These are phyloP conservation scores for Solanum gracilifrons DNA, from an alignment of 257 asterid species.

Conservation along the genomic window DNA sequence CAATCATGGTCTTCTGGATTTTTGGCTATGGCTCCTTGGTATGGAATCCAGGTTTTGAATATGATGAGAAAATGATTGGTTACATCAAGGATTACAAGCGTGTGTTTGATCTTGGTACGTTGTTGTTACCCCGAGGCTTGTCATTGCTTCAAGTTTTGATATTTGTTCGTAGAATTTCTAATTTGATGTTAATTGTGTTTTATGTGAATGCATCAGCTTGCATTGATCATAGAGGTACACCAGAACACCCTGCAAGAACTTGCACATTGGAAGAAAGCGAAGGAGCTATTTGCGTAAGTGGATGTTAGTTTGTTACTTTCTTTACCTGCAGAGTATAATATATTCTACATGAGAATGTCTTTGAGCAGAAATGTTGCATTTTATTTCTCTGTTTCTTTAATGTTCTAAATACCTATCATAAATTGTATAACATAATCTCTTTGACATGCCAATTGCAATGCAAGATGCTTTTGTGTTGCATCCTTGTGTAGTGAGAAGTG, in stretches of 20 bases:
- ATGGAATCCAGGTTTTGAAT: constrained; percentile 94
- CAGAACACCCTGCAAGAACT: constrained; percentile 94
- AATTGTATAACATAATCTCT: background rate
- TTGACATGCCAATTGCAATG: background rate
- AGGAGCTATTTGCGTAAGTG: constrained; percentile 75
- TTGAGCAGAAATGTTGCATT: background rate
- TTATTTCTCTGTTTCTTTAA: background rate
- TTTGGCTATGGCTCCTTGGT: constrained; percentile 90
- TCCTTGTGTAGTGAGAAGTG: background rate
- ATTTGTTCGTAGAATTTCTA: background rate
- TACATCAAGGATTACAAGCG: constrained; percentile 75
- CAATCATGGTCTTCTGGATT: constrained; percentile 75
- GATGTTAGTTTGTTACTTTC: background rate
- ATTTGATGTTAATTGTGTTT: background rate
- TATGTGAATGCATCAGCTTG: constrained; percentile 36
- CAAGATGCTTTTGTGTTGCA: background rate
- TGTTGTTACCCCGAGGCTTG: background rate
- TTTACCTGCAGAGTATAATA: background rate
- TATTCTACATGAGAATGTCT: background rate
- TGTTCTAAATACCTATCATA: background rate
- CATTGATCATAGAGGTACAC: constrained; percentile 95
- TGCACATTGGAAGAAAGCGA: constrained; percentile 73
- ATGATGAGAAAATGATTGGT: constrained; percentile 74
- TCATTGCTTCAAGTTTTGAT: background rate
- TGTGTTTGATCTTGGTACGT: constrained; percentile 79